phyloP scores from a whole-genome alignment of 2,329 filamentous ascomycete genomes.

The Hypoxylon sp. region DNA sequence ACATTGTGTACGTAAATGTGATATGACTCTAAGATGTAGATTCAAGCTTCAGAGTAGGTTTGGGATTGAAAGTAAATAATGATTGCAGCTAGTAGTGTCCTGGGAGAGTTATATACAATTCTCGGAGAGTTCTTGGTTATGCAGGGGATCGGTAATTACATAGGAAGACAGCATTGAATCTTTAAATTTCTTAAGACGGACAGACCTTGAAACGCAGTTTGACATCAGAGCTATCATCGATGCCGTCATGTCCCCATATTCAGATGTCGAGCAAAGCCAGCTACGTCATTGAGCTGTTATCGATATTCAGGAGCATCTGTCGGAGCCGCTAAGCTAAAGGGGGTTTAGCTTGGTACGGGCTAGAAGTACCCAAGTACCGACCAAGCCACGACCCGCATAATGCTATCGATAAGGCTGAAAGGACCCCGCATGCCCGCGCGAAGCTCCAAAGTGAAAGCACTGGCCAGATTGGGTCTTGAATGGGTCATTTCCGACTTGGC shows the following conservation, averaged over 20 bases:
- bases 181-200: conserved; percentile 12
- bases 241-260: conserved; percentile 43
- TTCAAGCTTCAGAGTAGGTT: neutral
- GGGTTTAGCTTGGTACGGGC: conserved; percentile 8
- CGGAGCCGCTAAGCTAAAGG: conserved; percentile 28
- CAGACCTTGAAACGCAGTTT: conserved; percentile 32
- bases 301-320: conserved; percentile 22
- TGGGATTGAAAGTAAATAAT: conserved; percentile 3
- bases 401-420: conserved; percentile 36
- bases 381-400: conserved; percentile 20
- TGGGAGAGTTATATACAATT: conserved; percentile 36
- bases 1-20: conserved; percentile 67
- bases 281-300: conserved; percentile 43
- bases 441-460: conserved; percentile 25
- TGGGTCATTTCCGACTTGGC: conserved; percentile 21
- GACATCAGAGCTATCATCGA: conserved; percentile 43
- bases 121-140: conserved; percentile 16
- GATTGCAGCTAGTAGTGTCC: neutral
- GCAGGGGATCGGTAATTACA: conserved; percentile 25
- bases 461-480: conserved; percentile 2
- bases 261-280: conserved; percentile 24
- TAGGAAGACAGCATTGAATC: conserved; percentile 1
- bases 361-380: conserved; percentile 16
- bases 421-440: conserved; percentile 27
- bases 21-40: neutral